Evolutionary conservation across 2,329 filamentous ascomycete genomes (phyloP).

Genomic region (Cordyceps javanica): DNA sequence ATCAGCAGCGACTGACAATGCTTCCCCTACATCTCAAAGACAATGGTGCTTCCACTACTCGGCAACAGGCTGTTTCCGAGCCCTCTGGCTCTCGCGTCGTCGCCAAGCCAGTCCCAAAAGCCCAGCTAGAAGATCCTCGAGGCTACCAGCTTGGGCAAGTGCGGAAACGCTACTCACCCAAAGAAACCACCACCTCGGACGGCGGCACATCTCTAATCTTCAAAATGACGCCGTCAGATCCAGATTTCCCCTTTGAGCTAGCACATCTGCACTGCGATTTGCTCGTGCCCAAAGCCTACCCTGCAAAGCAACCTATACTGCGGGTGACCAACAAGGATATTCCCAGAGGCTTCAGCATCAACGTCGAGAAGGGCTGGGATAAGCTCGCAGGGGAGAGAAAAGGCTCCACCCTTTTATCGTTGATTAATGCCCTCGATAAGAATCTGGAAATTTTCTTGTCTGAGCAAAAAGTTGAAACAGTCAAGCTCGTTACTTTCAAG

Average conservation of each 20-base stretch:
- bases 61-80: constrained; percentile 41
- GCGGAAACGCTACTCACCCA: constrained; percentile 55
- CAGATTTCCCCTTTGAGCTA: constrained; percentile 77
- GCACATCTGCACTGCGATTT: constrained; percentile 62
- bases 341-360: constrained; percentile 65
- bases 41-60: constrained; percentile 25
- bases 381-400: constrained; percentile 50
- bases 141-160: constrained; percentile 71
- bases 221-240: constrained; percentile 66
- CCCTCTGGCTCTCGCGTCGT: constrained; percentile 46
- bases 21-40: constrained; percentile 29
- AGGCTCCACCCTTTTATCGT: constrained; percentile 54
- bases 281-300: constrained; percentile 59
- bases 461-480: constrained; percentile 63
- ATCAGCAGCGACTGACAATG: constrained; percentile 24
- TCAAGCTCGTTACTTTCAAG: constrained; percentile 59
- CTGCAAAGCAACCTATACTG: constrained; percentile 50
- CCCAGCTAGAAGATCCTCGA: constrained; percentile 61
- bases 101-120: constrained; percentile 57
- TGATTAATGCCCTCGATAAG: constrained; percentile 66
- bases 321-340: constrained; percentile 63
- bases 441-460: constrained; percentile 65
- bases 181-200: constrained; percentile 35
- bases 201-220: constrained; percentile 56
- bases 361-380: constrained; percentile 70